Evolutionary conservation across 805 yeast species (phyloP).

Genomic region (Kodamaea kaohsiungensis): DNA sequence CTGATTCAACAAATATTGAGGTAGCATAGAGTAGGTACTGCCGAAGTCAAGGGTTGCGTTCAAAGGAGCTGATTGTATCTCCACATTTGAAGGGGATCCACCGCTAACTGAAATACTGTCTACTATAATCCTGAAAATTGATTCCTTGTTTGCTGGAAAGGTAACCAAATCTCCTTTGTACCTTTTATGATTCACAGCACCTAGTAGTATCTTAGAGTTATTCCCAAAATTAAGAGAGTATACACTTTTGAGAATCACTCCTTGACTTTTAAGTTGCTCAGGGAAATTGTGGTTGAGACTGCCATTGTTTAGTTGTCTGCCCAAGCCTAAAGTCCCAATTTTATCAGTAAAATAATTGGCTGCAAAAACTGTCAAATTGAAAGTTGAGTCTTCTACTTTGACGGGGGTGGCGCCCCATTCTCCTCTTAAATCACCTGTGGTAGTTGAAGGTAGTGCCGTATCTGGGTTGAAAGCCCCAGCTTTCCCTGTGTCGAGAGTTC

Average conservation of each 20-base stretch:
- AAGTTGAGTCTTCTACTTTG: neutral
- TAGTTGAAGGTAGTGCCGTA: neutral
- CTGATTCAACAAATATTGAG: neutral
- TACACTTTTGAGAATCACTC: conserved; percentile 8
- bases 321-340: neutral
- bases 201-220: conserved; percentile 54
- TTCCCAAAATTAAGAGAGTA: conserved; percentile 15
- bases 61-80: neutral
- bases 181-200: conserved; percentile 68
- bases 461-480: neutral
- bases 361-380: neutral
- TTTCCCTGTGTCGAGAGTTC: neutral
- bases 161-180: conserved; percentile 47
- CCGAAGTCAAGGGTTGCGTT: neutral
- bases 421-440: neutral
- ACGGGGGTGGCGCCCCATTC: neutral
- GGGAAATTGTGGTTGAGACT: conserved; percentile 36
- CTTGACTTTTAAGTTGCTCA: conserved; percentile 23
- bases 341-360: neutral
- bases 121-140: conserved; percentile 27
- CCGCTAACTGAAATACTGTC: neutral
- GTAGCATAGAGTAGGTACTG: neutral
- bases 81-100: neutral
- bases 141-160: conserved; percentile 23
- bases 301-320: too few relatives aligned